These are phyloP conservation scores for Tylopilus orsonianus DNA, from an alignment of 1,284 basidiomycete species.

Conservation along the genomic window DNA sequence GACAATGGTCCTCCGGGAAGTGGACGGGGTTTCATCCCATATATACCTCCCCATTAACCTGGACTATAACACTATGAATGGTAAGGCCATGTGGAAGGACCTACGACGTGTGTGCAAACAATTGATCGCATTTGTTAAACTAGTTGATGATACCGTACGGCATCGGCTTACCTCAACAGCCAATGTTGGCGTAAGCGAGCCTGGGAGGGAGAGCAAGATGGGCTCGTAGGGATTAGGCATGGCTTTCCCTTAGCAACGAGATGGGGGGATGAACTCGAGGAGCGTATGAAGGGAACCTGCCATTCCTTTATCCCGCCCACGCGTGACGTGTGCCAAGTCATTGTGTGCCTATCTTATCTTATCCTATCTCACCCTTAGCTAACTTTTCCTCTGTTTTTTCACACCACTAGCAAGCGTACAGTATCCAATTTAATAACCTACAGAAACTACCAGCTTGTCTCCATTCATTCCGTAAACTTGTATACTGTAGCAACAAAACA, in stretches of 20 bases:
- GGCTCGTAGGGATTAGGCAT: constrained; percentile 50
- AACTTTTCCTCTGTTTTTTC: not conserved
- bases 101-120: constrained; percentile 35
- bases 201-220: constrained; percentile 50
- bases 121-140: no score
- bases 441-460: not conserved
- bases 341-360: constrained; percentile 11
- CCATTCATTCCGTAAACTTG: constrained; percentile 29
- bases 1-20: no score
- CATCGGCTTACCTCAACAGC: constrained; percentile 50
- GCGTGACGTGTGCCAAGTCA: not conserved
- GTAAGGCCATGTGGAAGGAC: constrained; percentile 66
- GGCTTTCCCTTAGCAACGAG: no score
- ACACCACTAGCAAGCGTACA: not conserved
- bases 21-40: not conserved
- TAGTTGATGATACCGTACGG: not conserved
- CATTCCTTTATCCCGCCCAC: not conserved
- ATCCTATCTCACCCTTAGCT: not conserved
- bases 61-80: constrained; percentile 62
- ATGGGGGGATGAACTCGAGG: not conserved
- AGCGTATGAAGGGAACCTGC: not conserved
- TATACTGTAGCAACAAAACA: constrained; percentile 20
- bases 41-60: constrained; percentile 60
- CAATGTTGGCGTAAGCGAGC: constrained; percentile 51
- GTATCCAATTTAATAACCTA: not conserved